Base-by-base conservation (phyloP, 1,284 basidiomycete genomes). In the Neonothopanus nambi region DNA sequence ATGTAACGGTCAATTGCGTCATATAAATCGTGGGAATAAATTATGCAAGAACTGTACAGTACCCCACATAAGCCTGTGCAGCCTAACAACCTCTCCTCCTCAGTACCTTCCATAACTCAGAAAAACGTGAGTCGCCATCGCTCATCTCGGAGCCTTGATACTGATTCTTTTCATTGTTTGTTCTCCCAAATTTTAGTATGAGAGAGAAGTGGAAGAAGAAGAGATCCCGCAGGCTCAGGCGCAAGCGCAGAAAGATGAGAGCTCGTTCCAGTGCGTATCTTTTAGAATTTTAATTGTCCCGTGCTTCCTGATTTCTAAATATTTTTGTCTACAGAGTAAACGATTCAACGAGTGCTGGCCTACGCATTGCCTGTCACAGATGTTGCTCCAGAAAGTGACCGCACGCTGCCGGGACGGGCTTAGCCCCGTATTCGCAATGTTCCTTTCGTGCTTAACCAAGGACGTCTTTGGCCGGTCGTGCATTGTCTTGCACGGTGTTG, bases 151-250 rank as follows among this genome's bases (percentile, higher is more conserved):
- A 1, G 20, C 3, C 43, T 35, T 15, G 17, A 40, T 42, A 26
- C 43, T 44, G 28, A 41, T 39, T 43, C n/a, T 5, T 42, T 39
- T 39, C 38, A 23, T 23, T 13, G 5, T 23, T 57, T 50, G 41
- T 57, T 40, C 20, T 49, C 23, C 9, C 17, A 52, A 13, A 33
- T 33, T 55, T 17, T 55, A 85, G 82, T 61, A 91, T 91, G 88
- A 90, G 88, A 89, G 89, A 91, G 74, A 91, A 91, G 85, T 91
- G 89, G 89, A 91, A 91, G 83, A 91, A 91, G 76, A 91, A 91
- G 80, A 82, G 89, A 70, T 90, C 89, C 62, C 85, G 89, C 73
- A 89, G 89, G 71, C 89, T 91, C 76, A 80, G 89, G 68, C 86
- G 89, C 74, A 91, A 91, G 68, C 87, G 89, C 79, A 85, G 89